Conservation (phyloP, 192 early-diverging fungal species). For the Haplosporangium gracile region DNA sequence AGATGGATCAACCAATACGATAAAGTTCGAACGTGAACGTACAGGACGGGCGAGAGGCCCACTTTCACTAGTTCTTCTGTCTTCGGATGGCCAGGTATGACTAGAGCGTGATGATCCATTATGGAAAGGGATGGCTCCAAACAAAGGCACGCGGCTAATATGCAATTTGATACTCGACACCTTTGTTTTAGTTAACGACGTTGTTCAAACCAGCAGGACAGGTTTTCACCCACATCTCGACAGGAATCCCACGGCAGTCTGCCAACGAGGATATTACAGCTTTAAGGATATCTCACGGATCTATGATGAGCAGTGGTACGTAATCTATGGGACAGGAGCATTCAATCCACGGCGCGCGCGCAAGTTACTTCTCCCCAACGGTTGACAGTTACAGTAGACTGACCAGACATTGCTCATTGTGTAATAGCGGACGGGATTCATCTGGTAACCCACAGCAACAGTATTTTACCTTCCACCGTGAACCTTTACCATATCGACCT, state of each 20-base stretch:
- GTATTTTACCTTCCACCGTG: conserved; percentile 23
- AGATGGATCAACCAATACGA: conserved; percentile 37
- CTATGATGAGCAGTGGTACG: conserved; percentile 40
- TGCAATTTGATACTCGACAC: neutral
- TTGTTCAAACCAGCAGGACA: conserved; percentile 38
- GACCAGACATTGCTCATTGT: neutral
- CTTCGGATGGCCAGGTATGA: conserved; percentile 41
- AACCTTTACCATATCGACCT: conserved; percentile 47
- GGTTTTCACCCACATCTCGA: conserved; percentile 36
- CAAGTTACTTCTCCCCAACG: neutral
- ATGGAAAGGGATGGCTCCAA: neutral
- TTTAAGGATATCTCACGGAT: conserved; percentile 52
- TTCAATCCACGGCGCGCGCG: neutral
- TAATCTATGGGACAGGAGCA: neutral
- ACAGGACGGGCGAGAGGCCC: conserved; percentile 36
- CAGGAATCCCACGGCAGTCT: conserved; percentile 21
- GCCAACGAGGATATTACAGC: conserved; percentile 25
- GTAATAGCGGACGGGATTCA: conserved; percentile 37
- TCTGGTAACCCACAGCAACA: conserved; percentile 26
- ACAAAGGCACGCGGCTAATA: neutral
- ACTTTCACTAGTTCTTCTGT: conserved; percentile 27
- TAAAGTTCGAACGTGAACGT: conserved; percentile 41
- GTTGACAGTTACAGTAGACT: neutral
- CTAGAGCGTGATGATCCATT: neutral
- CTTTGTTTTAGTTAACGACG: conserved; percentile 22